phyloP scores from a whole-genome alignment of 192 early-diverging fungal genomes.

The Entomortierella chlamydospora region DNA sequence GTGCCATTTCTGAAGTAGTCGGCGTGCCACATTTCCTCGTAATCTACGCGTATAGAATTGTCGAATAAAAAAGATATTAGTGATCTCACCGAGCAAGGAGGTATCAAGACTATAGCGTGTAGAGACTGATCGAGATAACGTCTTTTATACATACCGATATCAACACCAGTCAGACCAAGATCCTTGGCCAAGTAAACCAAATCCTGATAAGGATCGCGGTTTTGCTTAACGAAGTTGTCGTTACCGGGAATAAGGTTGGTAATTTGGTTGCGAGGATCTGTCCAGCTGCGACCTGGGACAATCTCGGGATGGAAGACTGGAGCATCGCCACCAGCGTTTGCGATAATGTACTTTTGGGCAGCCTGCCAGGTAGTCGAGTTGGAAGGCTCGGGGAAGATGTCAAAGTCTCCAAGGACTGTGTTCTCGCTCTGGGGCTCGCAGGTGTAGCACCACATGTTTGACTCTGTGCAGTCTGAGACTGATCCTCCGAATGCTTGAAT shows the following conservation, averaged over 20 bases:
- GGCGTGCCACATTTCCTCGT: conserved; percentile 56
- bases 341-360: conserved; percentile 29
- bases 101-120: no score
- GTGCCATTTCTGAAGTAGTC: conserved; percentile 44
- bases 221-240: conserved; percentile 35
- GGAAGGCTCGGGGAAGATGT: conserved; percentile 55
- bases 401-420: conserved; percentile 45
- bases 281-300: conserved; percentile 32
- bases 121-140: no score
- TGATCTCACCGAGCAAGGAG: no score
- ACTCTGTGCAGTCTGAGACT: conserved; percentile 35
- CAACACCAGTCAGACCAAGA: conserved; percentile 50
- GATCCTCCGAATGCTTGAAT: conserved; percentile 39
- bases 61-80: no score
- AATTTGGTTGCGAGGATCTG: conserved; percentile 40
- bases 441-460: conserved; percentile 58
- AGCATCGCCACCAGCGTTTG: conserved; percentile 21
- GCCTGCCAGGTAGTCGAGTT: conserved; percentile 45
- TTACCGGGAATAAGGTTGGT: conserved; percentile 41
- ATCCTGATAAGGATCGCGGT: conserved; percentile 53
- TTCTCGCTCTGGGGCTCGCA: conserved; percentile 45
- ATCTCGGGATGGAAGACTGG: conserved; percentile 52
- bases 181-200: conserved; percentile 52
- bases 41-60: conserved; percentile 19
- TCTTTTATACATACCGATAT: conserved; percentile 29